phyloP scores from a whole-genome alignment of 1,139 yeast species.

The Pichiaceae sp. region DNA sequence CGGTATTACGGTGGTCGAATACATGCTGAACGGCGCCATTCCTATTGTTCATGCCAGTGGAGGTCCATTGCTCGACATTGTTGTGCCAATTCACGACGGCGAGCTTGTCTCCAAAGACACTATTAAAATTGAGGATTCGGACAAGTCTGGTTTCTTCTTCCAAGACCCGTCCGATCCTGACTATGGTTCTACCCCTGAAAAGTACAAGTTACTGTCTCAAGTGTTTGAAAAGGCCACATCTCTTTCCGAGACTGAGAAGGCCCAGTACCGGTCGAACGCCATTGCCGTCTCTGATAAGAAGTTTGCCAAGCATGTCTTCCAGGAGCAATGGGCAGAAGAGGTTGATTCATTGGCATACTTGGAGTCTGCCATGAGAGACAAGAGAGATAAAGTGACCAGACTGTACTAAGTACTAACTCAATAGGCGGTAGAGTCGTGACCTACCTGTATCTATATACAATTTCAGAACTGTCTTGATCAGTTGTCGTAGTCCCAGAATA shows the following conservation, averaged over 20 bases:
- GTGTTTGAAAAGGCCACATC: conserved; percentile 37
- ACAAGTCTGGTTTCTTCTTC: conserved; percentile 62
- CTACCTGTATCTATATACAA: no score
- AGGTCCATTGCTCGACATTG: conserved; percentile 88
- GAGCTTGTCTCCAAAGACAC: conserved; percentile 3
- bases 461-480: no score
- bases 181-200: conserved; percentile 16
- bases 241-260: conserved; percentile 31
- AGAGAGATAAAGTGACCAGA: conserved; percentile 31
- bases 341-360: conserved; percentile 30
- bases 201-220: conserved; percentile 34
- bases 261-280: conserved; percentile 44
- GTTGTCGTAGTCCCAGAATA: no score
- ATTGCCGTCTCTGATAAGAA: conserved; percentile 40
- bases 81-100: conserved; percentile 40
- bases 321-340: conserved; percentile 46
- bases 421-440: no score
- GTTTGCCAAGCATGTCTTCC: conserved; percentile 65
- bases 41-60: conserved; percentile 93
- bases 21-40: conserved; percentile 75
- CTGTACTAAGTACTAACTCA: conserved; percentile 30
- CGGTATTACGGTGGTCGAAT: conserved; percentile 96
- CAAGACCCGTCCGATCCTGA: conserved; percentile 61
- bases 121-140: conserved; percentile 2
- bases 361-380: conserved; percentile 33